These are phyloP conservation scores for Fusarium solani-melongenae DNA, from an alignment of 2,329 filamentous ascomycete genomes.

Conservation along the genomic window DNA sequence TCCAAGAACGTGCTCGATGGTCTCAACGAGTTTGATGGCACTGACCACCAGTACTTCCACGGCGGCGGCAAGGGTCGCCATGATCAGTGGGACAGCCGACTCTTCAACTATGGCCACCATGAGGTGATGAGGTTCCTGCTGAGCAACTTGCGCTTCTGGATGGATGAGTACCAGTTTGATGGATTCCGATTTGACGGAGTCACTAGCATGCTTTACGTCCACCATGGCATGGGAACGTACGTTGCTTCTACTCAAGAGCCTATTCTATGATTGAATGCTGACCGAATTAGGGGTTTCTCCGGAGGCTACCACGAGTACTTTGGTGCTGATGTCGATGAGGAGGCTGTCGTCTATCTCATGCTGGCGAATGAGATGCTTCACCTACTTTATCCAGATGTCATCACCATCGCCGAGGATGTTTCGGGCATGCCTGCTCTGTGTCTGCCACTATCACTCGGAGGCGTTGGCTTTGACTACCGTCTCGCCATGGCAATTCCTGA, in stretches of 20 bases:
- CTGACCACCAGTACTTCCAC: slow-evolving; percentile 96
- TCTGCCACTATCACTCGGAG: slow-evolving; percentile 84
- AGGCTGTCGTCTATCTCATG: slow-evolving; percentile 95
- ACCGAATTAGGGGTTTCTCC: slow-evolving; percentile 79
- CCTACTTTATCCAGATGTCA: slow-evolving; percentile 84
- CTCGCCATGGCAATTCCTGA: slow-evolving; percentile 98
- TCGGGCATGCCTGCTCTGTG: slow-evolving; percentile 99
- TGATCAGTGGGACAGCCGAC: slow-evolving; percentile 93
- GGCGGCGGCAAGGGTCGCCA: slow-evolving; percentile 85
- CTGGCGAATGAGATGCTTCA: slow-evolving; percentile 97
- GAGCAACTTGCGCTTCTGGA: slow-evolving; percentile 97
- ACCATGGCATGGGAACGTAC: slow-evolving; percentile 97
- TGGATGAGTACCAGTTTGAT: slow-evolving; percentile 97
- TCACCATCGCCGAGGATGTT: slow-evolving; percentile 96
- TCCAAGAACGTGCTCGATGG: slow-evolving; percentile 98
- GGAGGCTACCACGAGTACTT: slow-evolving; percentile 99
- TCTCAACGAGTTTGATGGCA: slow-evolving; percentile 94
- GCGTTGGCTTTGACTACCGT: slow-evolving; percentile 96
- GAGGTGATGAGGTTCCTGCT: slow-evolving; percentile 96
- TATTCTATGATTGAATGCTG: slow-evolving; percentile 2
- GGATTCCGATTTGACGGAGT: slow-evolving; percentile 98
- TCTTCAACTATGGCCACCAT: slow-evolving; percentile 97
- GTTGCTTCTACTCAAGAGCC: slow-evolving; percentile 47
- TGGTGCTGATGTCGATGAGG: slow-evolving; percentile 87
- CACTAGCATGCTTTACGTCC: slow-evolving; percentile 96